Evolutionary conservation across 1,284 basidiomycete genomes (phyloP).

Genomic region (Vanrija sp.): DNA sequence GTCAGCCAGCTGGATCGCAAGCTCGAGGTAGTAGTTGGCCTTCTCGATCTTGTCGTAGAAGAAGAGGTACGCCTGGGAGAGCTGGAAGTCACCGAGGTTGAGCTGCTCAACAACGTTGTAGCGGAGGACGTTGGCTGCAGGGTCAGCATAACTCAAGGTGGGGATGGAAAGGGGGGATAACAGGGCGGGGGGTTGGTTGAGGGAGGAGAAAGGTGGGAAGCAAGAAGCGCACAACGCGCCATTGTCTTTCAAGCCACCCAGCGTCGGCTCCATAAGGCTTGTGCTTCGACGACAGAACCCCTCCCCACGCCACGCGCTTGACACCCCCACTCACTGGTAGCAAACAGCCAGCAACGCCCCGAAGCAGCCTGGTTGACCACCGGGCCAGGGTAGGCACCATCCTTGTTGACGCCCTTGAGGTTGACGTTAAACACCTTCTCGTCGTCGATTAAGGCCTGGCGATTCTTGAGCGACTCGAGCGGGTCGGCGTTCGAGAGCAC

Average conservation of each 20-base stretch:
- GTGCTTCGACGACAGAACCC: no score
- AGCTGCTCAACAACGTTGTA: slow-evolving; percentile 81
- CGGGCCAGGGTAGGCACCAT: slow-evolving; percentile 56
- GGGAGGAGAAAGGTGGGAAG: no score
- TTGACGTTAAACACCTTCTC: slow-evolving; percentile 79
- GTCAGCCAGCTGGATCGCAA: slow-evolving; percentile 71
- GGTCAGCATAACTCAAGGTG: slow-evolving; percentile 21
- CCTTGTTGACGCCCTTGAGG: slow-evolving; percentile 58
- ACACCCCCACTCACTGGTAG: slow-evolving; percentile 57
- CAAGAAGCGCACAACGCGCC: not conserved
- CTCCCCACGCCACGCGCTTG: no score
- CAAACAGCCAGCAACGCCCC: slow-evolving; percentile 90
- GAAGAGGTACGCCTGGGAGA: slow-evolving; percentile 83
- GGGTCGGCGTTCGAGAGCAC: slow-evolving; percentile 74
- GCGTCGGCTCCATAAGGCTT: no score
- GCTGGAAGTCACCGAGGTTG: slow-evolving; percentile 79
- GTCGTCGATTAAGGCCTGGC: slow-evolving; percentile 63
- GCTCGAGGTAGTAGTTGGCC: slow-evolving; percentile 88
- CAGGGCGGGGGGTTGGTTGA: no score
- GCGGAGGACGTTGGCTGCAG: slow-evolving; percentile 65
- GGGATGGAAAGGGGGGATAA: no score
- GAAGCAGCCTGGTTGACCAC: slow-evolving; percentile 83
- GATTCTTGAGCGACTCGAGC: slow-evolving; percentile 61
- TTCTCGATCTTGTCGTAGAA: slow-evolving; percentile 97
- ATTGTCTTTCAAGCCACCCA: no score